Base-by-base conservation (phyloP, 2,329 filamentous ascomycete species). In the Myriosclerotinia curreyana region DNA sequence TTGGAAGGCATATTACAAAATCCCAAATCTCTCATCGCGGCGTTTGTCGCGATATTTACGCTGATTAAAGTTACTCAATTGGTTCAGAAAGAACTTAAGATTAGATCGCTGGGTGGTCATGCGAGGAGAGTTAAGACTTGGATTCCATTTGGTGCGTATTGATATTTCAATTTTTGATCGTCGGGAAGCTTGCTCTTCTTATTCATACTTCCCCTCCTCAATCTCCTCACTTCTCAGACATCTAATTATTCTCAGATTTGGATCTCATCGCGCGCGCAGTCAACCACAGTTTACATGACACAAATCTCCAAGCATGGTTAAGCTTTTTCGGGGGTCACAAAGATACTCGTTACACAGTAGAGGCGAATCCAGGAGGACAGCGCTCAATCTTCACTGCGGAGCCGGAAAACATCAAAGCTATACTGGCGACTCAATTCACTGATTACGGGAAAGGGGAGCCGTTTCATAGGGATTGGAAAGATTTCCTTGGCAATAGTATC, bases 381-480 rank as follows among this genome's bases (percentile, higher is more conserved):
- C 69, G 71, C 9, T 52, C 66, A 11, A 75, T 96, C 65, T 82
- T 95, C 72, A 96, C 93, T 0, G 84, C 84, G 6, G 92, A 96
- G 69, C 89, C 90, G 0, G 91, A 96, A 72, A 96, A 96, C 74
- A 89, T 96, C 79, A 96, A 96, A 76, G 91, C 93, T 7, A 82
- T 97, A 28, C 80, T 97, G n/a, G 90, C 92, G 0, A 89, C 88
- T 1, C 91, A 96, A 73, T 97, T 97, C 73, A 77, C 78, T 49
- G 90, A 96, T 73, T 97, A 87, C 73, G 93, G 92, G 71, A 92
- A 96, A 74, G 92, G 92, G 8, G 77, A 86, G 67, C 76, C 80
- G 28, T 96, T 96, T 77, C 88, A 93, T 71, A 70, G 76, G 11
- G 88, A 92, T 60, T 96, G 89, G 88, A 81, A 84, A 64, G 84